These are phyloP conservation scores for Citrus cavaleriei DNA, from an alignment of 345 rosid species.

Conservation along the genomic window DNA sequence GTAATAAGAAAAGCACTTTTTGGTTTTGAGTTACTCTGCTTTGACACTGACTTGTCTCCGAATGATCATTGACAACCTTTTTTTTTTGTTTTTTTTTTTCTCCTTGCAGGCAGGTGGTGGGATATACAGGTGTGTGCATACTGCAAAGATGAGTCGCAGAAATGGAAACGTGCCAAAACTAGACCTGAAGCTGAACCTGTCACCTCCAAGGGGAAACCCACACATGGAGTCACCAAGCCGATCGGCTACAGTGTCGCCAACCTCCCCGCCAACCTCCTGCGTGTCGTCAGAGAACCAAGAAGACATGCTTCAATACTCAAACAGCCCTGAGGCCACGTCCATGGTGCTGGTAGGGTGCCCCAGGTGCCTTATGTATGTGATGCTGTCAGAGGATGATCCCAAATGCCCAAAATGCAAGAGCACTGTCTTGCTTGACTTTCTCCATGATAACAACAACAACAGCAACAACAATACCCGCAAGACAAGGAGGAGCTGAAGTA, in stretches of 20 bases:
- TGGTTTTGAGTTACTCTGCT: too few relatives aligned
- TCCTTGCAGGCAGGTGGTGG: slow-evolving; percentile 2
- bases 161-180: slow-evolving; percentile 62
- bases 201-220: slow-evolving; percentile 58
- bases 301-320: slow-evolving; percentile 35
- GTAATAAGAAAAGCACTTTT: background rate
- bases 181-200: slow-evolving; percentile 86
- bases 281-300: slow-evolving; percentile 83
- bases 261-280: slow-evolving; percentile 90
- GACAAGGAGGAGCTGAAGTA: slow-evolving; percentile 34
- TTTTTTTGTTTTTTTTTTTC: background rate
- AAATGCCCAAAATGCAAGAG: slow-evolving; percentile 91
- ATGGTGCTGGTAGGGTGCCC: slow-evolving; percentile 96
- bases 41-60: background rate
- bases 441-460: slow-evolving; percentile 37
- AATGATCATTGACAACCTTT: background rate
- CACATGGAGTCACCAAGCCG: slow-evolving; percentile 57
- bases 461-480: background rate
- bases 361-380: slow-evolving; percentile 88
- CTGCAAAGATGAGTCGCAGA: slow-evolving; percentile 64
- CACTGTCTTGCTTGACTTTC: slow-evolving; percentile 81
- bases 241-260: slow-evolving; percentile 67
- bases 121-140: background rate
- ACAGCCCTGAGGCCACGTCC: slow-evolving; percentile 89
- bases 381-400: slow-evolving; percentile 80